Evolutionary conservation across 805 yeast genomes (phyloP).

Genomic region (Candida patagonica): DNA sequence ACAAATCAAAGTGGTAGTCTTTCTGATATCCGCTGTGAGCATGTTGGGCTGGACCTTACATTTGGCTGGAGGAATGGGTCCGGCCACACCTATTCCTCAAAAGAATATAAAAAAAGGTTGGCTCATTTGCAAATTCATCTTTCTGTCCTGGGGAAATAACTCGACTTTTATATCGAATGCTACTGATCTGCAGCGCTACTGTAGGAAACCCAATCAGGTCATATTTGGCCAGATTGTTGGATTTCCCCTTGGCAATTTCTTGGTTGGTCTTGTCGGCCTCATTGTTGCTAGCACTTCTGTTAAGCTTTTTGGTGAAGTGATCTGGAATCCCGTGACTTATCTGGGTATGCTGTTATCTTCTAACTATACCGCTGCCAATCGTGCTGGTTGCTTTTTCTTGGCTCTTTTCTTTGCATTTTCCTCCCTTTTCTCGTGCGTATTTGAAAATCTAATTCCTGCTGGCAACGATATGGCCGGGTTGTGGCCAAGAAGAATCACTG

Average conservation of each 20-base stretch:
- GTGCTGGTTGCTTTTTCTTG: constrained; percentile 12
- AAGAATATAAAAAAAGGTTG: constrained; percentile 6
- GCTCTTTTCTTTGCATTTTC: constrained; percentile 11
- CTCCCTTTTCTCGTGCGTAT: constrained; percentile 9
- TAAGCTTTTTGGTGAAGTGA: constrained; percentile 31
- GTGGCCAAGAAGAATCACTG: constrained; percentile 37
- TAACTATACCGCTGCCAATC: constrained; percentile 7
- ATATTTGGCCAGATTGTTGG: constrained; percentile 11
- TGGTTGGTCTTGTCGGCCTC: constrained; percentile 29
- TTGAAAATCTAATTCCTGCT: constrained; percentile 39
- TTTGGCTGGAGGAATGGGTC: constrained; percentile 3
- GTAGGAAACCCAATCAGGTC: constrained; percentile 6
- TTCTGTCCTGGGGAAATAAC: constrained; percentile 13
- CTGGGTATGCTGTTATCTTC: constrained; percentile 6
- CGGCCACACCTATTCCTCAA: neutral
- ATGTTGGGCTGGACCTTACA: constrained; percentile 12
- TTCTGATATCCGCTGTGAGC: constrained; percentile 7
- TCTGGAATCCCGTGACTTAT: constrained; percentile 39
- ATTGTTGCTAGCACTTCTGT: constrained; percentile 38
- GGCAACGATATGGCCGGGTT: constrained; percentile 42
- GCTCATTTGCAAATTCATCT: constrained; percentile 5
- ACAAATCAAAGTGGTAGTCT: constrained; percentile 9
- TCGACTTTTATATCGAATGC: constrained; percentile 14
- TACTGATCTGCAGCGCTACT: constrained; percentile 12
- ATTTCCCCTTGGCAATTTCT: constrained; percentile 12